Conservation (phyloP, 2,329 filamentous ascomycete genomes). For the Emergomyces africanus region DNA sequence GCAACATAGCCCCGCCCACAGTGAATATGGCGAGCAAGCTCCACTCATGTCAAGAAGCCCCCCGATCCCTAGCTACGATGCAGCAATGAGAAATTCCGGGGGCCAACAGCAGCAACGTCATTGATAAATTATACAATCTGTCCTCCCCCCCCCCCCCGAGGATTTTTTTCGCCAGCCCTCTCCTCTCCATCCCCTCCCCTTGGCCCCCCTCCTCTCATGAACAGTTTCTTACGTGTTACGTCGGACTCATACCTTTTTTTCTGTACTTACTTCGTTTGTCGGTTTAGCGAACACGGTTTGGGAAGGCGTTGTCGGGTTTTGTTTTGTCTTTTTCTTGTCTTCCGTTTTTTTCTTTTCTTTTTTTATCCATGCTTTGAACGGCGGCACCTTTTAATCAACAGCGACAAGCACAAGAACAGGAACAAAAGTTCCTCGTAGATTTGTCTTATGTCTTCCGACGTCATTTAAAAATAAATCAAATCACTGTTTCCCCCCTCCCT, state of each 20-base stretch:
- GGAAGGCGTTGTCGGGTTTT: conserved; percentile 8
- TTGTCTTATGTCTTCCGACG: too few species aligned
- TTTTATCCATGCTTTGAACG: neutral
- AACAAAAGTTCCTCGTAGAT: too few species aligned
- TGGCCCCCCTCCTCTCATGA: neutral
- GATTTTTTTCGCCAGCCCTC: neutral
- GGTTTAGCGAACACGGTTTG: conserved; percentile 20
- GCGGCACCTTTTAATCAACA: too few species aligned
- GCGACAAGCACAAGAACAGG: too few species aligned
- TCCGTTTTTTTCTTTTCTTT: neutral
- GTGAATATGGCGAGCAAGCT: neutral
- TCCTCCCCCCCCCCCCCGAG: too few species aligned
- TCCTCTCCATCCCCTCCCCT: neutral
- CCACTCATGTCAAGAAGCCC: conserved; percentile 37
- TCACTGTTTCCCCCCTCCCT: too few species aligned
- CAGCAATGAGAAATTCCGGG: conserved; percentile 44
- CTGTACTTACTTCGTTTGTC: neutral
- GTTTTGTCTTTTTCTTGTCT: neutral
- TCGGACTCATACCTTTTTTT: conserved; percentile 1
- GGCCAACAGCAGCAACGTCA: neutral
- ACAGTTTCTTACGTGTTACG: neutral
- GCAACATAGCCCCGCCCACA: conserved; percentile 21
- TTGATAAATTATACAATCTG: neutral
- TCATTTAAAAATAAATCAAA: too few species aligned
- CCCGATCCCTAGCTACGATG: conserved; percentile 73